A percentile compares a stretch with the other conserved stretches of the same genome.
Conservation (phyloP, 2,329 filamentous ascomycete species). For the Colletotrichum limetticola region DNA sequence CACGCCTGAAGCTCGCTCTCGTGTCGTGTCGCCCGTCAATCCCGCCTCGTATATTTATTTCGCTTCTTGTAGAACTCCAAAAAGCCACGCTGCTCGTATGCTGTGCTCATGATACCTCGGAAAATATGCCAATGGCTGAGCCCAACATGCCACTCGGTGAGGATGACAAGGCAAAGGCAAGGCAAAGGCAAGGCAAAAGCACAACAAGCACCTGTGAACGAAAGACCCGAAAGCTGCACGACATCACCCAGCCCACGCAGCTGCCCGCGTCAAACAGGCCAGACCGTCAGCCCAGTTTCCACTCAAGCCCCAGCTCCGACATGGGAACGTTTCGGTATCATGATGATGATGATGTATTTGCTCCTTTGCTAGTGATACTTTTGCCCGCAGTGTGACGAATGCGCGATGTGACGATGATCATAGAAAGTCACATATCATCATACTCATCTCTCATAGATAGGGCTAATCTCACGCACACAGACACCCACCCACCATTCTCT, state of each 20-base stretch:
- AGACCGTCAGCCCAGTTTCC: background rate
- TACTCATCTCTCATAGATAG: background rate
- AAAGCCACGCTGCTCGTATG: background rate
- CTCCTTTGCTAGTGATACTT: background rate
- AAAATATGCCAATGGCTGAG: background rate
- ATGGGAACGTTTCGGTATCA: background rate
- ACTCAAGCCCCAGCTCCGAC: background rate
- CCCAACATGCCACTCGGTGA: background rate
- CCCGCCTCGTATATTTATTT: background rate
- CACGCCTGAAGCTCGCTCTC: background rate
- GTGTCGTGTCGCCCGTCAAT: background rate
- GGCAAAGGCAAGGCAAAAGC: background rate
- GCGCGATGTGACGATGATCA: background rate
- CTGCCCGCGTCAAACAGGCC: background rate
- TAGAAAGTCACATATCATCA: background rate
- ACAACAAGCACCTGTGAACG: background rate
- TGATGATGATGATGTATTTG: too few relatives aligned
- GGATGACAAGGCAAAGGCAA: background rate
- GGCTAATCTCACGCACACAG: background rate
- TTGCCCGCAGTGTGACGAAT: slow-evolving; percentile 11
- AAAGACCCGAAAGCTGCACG: slow-evolving; percentile 24
- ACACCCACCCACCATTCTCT: background rate
- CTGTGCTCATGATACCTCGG: background rate
- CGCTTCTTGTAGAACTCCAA: background rate
- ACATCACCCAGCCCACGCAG: slow-evolving; percentile 2